These are phyloP conservation scores for Solanum rostratum DNA, from an alignment of 257 asterid genomes.

Conservation along the genomic window DNA sequence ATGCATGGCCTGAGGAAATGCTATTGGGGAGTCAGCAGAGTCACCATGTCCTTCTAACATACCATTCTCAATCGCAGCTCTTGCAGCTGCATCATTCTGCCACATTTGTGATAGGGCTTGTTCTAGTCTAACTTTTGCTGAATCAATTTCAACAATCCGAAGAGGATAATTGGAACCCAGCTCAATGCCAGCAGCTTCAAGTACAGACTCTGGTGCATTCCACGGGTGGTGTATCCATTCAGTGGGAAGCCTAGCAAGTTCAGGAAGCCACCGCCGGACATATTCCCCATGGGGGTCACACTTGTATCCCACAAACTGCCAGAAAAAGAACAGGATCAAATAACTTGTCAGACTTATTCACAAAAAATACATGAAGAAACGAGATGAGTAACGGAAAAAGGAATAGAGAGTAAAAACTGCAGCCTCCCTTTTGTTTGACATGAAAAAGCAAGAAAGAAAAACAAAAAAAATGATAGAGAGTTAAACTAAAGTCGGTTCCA, in stretches of 20 bases:
- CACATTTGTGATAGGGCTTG: constrained; percentile 80
- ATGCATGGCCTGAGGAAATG: constrained; percentile 62
- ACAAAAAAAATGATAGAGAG: background rate
- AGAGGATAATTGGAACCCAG: constrained; percentile 91
- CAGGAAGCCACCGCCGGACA: constrained; percentile 96
- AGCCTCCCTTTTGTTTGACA: background rate
- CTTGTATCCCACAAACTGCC: constrained; percentile 79
- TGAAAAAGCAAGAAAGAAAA: background rate
- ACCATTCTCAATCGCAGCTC: constrained; percentile 58
- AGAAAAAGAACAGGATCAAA: background rate
- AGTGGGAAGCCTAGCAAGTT: constrained; percentile 74
- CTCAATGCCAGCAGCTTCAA: constrained; percentile 91
- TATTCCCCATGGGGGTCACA: constrained; percentile 90
- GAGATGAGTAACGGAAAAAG: background rate
- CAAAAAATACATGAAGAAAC: background rate
- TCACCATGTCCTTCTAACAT: constrained; percentile 94
- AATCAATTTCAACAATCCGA: constrained; percentile 57
- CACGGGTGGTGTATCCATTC: constrained; percentile 97
- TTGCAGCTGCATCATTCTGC: constrained; percentile 60
- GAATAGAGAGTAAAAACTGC: background rate
- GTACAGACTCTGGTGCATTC: constrained; percentile 80
- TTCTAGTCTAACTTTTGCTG: constrained; percentile 58
- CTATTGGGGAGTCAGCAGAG: constrained; percentile 57
- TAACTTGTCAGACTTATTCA: background rate
- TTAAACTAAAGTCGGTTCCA: background rate